Conservation (phyloP, 805 yeast genomes). For the Nakazawaea wickerhamii region DNA sequence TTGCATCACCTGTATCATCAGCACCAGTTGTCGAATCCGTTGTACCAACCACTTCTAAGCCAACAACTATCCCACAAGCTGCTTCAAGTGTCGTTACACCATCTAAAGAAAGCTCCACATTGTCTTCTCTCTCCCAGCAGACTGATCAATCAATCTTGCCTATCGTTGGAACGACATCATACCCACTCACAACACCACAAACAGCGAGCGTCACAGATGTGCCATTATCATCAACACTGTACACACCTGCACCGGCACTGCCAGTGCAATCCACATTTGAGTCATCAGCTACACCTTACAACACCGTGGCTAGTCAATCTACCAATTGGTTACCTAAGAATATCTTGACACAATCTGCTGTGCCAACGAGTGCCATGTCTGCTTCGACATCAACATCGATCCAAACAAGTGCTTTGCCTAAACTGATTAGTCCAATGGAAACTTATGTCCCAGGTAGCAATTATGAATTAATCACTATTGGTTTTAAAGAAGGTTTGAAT, state of each 20-base stretch:
- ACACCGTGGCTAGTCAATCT: slow-evolving; percentile 15
- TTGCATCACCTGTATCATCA: not conserved
- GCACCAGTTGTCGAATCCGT: not conserved
- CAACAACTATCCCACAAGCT: too few species aligned
- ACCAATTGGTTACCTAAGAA: slow-evolving; percentile 40
- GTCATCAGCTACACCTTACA: slow-evolving; percentile 1
- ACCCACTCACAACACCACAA: not conserved
- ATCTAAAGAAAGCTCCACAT: too few species aligned
- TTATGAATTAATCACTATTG: slow-evolving; percentile 59
- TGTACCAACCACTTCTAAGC: not conserved
- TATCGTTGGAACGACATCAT: not conserved
- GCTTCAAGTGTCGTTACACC: not conserved
- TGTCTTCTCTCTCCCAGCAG: not conserved
- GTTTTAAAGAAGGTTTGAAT: slow-evolving; percentile 73
- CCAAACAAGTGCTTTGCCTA: slow-evolving; percentile 56
- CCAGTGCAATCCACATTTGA: not conserved
- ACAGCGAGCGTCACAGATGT: not conserved
- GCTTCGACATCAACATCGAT: slow-evolving; percentile 24
- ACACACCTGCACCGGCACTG: not conserved
- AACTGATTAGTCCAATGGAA: slow-evolving; percentile 65
- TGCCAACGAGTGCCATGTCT: slow-evolving; percentile 18
- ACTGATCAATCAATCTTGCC: not conserved
- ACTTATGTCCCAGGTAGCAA: slow-evolving; percentile 38
- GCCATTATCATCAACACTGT: not conserved
- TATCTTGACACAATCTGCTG: slow-evolving; percentile 30